Evolutionary conservation across 352 stramenopile species (phyloP).

Genomic region (Globisporangium abappressorium): DNA sequence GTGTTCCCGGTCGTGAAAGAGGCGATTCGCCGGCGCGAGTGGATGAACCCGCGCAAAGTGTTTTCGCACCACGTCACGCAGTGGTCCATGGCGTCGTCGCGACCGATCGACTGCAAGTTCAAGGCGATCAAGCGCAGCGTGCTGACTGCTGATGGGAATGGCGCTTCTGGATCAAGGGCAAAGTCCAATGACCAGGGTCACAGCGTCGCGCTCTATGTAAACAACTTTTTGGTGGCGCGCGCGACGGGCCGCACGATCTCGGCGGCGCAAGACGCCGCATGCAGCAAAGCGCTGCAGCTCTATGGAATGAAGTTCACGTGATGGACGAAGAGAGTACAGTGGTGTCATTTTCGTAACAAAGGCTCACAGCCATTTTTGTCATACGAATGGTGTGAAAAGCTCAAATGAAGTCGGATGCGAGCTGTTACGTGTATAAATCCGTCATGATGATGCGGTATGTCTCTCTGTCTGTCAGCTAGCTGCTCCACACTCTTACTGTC

Average conservation of each 20-base stretch:
- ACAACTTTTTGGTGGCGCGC: constrained; percentile 57
- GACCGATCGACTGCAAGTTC: constrained; percentile 50
- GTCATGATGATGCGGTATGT: neutral
- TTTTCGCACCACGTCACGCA: constrained; percentile 59
- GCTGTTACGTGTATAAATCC: neutral
- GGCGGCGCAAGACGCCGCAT: constrained; percentile 70
- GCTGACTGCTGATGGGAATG: constrained; percentile 2
- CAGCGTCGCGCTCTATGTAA: constrained; percentile 65
- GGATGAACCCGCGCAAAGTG: constrained; percentile 78
- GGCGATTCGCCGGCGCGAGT: constrained; percentile 74
- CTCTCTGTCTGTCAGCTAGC: neutral
- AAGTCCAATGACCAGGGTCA: constrained; percentile 29
- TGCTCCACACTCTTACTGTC: constrained; percentile 8
- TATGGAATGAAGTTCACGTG: constrained; percentile 55
- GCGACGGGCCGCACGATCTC: constrained; percentile 62
- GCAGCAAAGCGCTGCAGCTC: constrained; percentile 53
- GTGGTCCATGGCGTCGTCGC: constrained; percentile 36
- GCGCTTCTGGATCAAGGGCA: neutral
- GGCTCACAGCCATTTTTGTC: neutral
- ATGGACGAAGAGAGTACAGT: constrained; percentile 19
- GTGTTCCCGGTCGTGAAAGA: constrained; percentile 73
- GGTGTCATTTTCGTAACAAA: neutral
- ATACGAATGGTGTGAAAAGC: neutral
- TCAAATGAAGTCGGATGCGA: neutral
- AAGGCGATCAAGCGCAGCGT: constrained; percentile 30